A percentile compares a stretch with the other conserved stretches of the same genome.
These are phyloP conservation scores for Stereocaulon alpinum DNA, from an alignment of 495 filamentous ascomycete species.

Conservation along the genomic window DNA sequence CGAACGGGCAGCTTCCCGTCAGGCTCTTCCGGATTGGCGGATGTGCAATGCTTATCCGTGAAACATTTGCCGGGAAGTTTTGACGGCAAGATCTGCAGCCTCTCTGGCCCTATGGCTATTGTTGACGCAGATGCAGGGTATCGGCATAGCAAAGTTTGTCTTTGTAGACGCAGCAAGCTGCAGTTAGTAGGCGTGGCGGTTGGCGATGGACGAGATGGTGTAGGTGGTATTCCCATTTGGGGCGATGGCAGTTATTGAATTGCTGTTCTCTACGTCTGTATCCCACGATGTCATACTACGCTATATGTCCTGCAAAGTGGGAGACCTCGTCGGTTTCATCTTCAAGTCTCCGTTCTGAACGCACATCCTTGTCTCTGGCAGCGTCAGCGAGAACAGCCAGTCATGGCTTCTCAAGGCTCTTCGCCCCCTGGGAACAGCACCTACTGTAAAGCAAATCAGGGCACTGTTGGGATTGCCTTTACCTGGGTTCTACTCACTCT, in stretches of 20 bases:
- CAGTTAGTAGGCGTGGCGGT: not conserved
- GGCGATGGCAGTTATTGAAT: too few relatives aligned
- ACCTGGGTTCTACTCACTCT: conserved; percentile 12
- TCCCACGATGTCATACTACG: too few relatives aligned
- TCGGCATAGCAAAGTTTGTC: not conserved
- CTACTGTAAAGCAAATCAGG: conserved; percentile 7
- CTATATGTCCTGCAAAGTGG: too few relatives aligned
- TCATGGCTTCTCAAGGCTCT: not conserved
- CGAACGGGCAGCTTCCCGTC: too few relatives aligned
- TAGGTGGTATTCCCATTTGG: too few relatives aligned
- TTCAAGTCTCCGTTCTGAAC: not conserved
- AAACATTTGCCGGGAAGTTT: too few relatives aligned
- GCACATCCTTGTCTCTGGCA: not conserved
- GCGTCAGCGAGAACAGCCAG: not conserved
- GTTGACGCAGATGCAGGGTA: not conserved
- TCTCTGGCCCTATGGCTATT: not conserved
- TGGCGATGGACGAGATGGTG: not conserved
- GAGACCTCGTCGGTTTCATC: too few relatives aligned
- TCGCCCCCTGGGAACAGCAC: not conserved
- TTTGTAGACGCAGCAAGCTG: not conserved
- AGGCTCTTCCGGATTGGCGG: too few relatives aligned
- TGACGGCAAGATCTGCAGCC: too few relatives aligned
- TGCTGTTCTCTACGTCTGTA: too few relatives aligned
- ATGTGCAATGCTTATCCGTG: too few relatives aligned
- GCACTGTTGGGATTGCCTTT: not conserved